Evolutionary conservation across 2,329 filamentous ascomycete genomes (phyloP).

Genomic region (Zalaria obscura): DNA sequence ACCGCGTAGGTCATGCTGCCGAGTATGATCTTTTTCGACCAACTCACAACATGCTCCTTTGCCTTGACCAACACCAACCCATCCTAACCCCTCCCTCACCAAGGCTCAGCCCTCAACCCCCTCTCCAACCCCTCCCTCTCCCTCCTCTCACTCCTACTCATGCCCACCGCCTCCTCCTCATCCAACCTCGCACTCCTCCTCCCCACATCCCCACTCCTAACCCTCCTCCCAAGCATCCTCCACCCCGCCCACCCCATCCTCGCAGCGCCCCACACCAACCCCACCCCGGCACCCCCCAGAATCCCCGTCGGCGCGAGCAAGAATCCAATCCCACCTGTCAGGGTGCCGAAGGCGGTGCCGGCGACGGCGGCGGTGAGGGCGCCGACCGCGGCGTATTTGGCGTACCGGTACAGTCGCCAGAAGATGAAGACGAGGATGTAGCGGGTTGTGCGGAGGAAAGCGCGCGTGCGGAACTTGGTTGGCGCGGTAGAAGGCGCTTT

Average conservation of each 20-base stretch:
- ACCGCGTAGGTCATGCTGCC: too few species aligned
- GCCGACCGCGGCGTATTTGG: conserved; percentile 28
- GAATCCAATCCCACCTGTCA: conserved; percentile 25
- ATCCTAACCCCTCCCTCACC: conserved; percentile 4
- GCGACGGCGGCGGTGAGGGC: conserved; percentile 24
- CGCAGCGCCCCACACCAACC: conserved; percentile 24
- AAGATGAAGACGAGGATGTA: conserved; percentile 26
- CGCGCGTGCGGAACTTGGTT: conserved; percentile 24
- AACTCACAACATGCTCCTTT: too few species aligned
- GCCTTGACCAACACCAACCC: too few species aligned
- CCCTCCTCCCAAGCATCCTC: conserved; percentile 21
- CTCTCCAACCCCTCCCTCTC: conserved; percentile 10
- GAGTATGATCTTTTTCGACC: too few species aligned
- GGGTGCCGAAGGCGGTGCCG: conserved; percentile 20
- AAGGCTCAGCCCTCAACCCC: conserved; percentile 7
- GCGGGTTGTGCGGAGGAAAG: conserved; percentile 22
- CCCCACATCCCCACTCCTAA: conserved; percentile 22
- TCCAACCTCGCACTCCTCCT: conserved; percentile 20
- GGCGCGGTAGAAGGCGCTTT: conserved; percentile 11
- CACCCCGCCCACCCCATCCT: conserved; percentile 9
- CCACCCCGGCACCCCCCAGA: conserved; percentile 20
- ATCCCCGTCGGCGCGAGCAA: conserved; percentile 28
- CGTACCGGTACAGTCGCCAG: conserved; percentile 27
- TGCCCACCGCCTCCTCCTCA: conserved; percentile 14
- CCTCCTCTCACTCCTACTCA: conserved; percentile 16